Base-by-base conservation (phyloP, 2,329 filamentous ascomycete genomes). In the Coniochaeta hoffmannii region DNA sequence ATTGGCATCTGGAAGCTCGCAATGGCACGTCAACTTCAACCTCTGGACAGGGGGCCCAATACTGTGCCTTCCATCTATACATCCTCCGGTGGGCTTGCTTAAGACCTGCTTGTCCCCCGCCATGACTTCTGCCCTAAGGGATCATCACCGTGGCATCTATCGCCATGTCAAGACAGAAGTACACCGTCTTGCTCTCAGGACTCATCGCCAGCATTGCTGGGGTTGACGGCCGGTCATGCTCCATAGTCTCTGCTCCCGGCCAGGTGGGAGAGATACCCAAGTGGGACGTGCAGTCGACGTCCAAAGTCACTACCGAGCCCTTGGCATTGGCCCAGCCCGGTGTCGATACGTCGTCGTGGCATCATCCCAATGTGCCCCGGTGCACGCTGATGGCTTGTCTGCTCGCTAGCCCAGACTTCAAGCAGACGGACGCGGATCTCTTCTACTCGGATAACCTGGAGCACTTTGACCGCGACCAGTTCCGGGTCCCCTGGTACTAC, bases 361-460 rank as follows among this genome's bases (percentile, higher is more conserved):
- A 80, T 59, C 73, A 74, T 11, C 68, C 79, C 35, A 64, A 72
- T 6, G 60, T 57, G 3, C 71, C 79, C 0, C 73, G 73, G 14
- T 79, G 74, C 56, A 85, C 82, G 0, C 67, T 85, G 2, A 80
- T 85, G 76, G 78, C 75, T 1, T 80, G 80, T 28, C 68, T 86
- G 3, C 63, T 86, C n/a, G 68, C 76, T 9, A 76, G 73, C 6
- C n/a, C 28, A 2, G 49, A 31, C 28, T 73, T 73, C 2, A 68
- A 79, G 12, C 82, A 80, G 66, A 71, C 74, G 22, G 81, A 85
- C 49, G 66, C 68, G 1, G 66, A 78, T 0, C 63, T 86, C 0
- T 86, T 84, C 66, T 83, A 75, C 64, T 84, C 79, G 0, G 68
- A 78, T 24, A 77, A 78, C 57, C 63, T 74, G 38, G 58, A 62